Evolutionary conservation across 306 rosid genomes (phyloP).

Genomic region (Urtica urens): DNA sequence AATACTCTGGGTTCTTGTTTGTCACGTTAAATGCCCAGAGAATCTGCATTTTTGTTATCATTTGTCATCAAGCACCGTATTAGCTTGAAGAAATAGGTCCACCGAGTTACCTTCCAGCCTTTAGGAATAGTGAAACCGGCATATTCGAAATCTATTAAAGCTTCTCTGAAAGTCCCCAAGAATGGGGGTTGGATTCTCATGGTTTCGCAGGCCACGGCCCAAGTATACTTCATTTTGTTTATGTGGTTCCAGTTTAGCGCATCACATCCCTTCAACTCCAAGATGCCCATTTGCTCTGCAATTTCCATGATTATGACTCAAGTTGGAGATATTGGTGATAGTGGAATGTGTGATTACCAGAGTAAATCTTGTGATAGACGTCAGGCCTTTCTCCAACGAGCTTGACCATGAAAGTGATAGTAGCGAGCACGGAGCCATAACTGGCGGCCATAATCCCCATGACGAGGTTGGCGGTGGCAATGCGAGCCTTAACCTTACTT

Average conservation of each 20-base stretch:
- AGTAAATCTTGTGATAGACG: constrained; percentile 29
- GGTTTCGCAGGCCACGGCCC: constrained; percentile 18
- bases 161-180: constrained; percentile 20
- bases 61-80: neutral
- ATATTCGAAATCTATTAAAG: constrained; percentile 2
- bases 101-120: constrained; percentile 22
- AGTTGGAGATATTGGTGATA: too few species aligned
- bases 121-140: constrained; percentile 20
- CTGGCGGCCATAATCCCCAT: constrained; percentile 41
- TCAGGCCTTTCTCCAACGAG: constrained; percentile 34
- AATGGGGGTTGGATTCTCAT: constrained; percentile 20
- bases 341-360: constrained; percentile 21
- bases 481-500: constrained; percentile 29
- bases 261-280: neutral
- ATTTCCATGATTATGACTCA: neutral
- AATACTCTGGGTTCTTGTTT: constrained; percentile 16
- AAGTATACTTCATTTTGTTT: constrained; percentile 20
- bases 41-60: neutral
- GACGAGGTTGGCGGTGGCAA: constrained; percentile 25
- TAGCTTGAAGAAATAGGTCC: neutral
- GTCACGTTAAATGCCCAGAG: constrained; percentile 21
- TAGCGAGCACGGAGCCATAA: constrained; percentile 19
- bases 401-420: constrained; percentile 38
- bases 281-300: constrained; percentile 17
- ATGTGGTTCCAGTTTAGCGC: constrained; percentile 10